Base-by-base conservation (phyloP, 2,329 filamentous ascomycete species). In the Epichloe elymi region DNA sequence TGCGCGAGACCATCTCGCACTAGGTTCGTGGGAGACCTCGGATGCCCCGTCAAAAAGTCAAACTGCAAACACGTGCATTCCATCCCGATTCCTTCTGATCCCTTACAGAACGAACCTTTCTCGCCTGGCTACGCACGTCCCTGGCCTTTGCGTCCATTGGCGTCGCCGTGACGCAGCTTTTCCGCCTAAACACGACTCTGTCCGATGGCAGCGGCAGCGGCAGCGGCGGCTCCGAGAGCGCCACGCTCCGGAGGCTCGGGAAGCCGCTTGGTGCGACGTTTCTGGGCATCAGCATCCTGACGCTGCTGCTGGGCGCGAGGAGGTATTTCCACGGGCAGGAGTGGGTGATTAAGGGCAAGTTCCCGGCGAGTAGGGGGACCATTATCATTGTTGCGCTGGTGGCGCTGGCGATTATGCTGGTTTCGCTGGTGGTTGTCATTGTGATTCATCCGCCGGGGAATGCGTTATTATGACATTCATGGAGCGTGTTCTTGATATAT, bases 51-150 rank as follows among this genome's bases (percentile, higher is more conserved):
- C 23, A 7, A 26, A 26, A 7, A 20, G 23, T 19, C n/a, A 4
- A 41, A 17, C 11, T 17, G 39, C 10, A 41, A 10, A 6, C n/a
- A 19, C 39, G 4, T 11, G 12, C 8, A n/a, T 14, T 20, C 17
- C 19, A n/a, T 20, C n/a, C n/a, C n/a, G n/a, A 20, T 4, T 12
- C 19, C 20, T 26, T 15, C 41, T 30, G 4, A 30, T 46, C 5
- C 3, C 3, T 12, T 37, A 5, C 57, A 89, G 87, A 93, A 67
- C 78, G 87, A 19, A 93, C 87, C 0, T 93, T 91, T 66, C 78
- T 93, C 35, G 87, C 87, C 50, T 93, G 87, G 87, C 75, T 93
- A 42, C 79, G 87, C 49, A 93, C 87, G 3, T 89, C 85, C 2
- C 76, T 93, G 37, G 82, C 85, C 23, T 93, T 93, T 61, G 85